phyloP scores from a whole-genome alignment of 1,284 basidiomycete species.

The Albatrellus sp. region DNA sequence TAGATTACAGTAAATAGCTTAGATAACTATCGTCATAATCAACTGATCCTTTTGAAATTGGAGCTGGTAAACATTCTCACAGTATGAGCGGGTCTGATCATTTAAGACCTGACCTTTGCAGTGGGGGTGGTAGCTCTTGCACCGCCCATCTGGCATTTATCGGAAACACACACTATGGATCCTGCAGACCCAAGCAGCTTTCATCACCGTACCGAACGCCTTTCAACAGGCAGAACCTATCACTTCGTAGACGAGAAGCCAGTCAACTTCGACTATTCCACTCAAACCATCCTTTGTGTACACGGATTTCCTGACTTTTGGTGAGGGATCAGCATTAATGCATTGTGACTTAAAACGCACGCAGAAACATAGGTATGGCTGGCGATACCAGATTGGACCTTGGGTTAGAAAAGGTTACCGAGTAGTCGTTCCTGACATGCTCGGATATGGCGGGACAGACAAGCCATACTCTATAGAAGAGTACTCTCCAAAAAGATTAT shows the following conservation, averaged over 20 bases:
- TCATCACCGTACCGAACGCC: constrained; percentile 32
- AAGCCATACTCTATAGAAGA: constrained; percentile 41
- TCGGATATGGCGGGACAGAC: constrained; percentile 58
- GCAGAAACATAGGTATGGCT: constrained; percentile 40
- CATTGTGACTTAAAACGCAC: neutral
- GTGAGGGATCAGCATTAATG: constrained; percentile 18
- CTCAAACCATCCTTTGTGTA: constrained; percentile 46
- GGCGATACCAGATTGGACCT: constrained; percentile 55
- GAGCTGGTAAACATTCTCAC: no score
- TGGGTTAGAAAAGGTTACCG: constrained; percentile 53
- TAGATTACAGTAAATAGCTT: no score
- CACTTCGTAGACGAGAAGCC: constrained; percentile 59
- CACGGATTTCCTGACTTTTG: constrained; percentile 68
- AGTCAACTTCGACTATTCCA: constrained; percentile 22
- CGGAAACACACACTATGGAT: constrained; percentile 32
- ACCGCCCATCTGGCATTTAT: no score
- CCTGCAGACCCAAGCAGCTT: constrained; percentile 36
- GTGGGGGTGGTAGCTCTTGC: no score
- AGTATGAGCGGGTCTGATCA: no score
- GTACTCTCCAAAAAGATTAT: constrained; percentile 48
- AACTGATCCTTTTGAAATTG: no score
- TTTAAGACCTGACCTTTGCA: no score
- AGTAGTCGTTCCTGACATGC: constrained; percentile 61
- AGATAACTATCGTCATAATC: no score
- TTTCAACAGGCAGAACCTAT: constrained; percentile 48